Evolutionary conservation across 495 filamentous ascomycete genomes (phyloP).

Genomic region (Hypoxylon cercidicola): DNA sequence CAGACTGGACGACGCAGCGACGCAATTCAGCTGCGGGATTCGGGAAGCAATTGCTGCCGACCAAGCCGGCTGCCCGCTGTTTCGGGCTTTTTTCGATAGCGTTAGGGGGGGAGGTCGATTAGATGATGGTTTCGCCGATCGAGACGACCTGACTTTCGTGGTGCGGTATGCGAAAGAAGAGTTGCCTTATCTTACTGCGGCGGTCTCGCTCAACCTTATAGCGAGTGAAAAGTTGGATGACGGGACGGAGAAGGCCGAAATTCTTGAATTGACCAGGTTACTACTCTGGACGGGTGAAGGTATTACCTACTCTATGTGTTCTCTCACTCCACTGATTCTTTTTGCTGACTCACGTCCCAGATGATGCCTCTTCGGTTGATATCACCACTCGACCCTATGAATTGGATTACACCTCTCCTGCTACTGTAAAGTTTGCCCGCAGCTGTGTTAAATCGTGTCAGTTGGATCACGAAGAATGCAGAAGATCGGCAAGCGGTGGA

Average conservation of each 20-base stretch:
- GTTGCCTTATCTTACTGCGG: background rate
- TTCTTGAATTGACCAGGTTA: background rate
- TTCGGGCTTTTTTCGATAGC: conserved; percentile 20
- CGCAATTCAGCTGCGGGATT: conserved; percentile 12
- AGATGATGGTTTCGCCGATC: background rate
- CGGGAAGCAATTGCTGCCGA: conserved; percentile 22
- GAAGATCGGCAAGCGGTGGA: conserved; percentile 1
- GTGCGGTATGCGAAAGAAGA: conserved; percentile 5
- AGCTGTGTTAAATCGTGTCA: conserved; percentile 16
- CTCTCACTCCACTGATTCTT: background rate
- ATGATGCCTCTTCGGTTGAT: conserved; percentile 19
- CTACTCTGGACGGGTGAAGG: conserved; percentile 4
- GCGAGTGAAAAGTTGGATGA: background rate
- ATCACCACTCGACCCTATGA: conserved; percentile 33
- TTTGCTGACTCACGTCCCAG: conserved; percentile 3
- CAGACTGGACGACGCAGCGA: background rate
- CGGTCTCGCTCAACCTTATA: background rate
- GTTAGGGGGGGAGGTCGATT: background rate
- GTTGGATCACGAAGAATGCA: conserved; percentile 15
- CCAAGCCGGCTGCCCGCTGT: conserved; percentile 30
- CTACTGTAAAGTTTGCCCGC: conserved; percentile 21
- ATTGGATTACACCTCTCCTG: conserved; percentile 18
- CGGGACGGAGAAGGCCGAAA: background rate
- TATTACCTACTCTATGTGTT: background rate
- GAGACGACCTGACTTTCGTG: conserved; percentile 5